These are phyloP conservation scores for Massarina eburnea DNA, from an alignment of 2,329 filamentous ascomycete genomes.

Conservation along the genomic window DNA sequence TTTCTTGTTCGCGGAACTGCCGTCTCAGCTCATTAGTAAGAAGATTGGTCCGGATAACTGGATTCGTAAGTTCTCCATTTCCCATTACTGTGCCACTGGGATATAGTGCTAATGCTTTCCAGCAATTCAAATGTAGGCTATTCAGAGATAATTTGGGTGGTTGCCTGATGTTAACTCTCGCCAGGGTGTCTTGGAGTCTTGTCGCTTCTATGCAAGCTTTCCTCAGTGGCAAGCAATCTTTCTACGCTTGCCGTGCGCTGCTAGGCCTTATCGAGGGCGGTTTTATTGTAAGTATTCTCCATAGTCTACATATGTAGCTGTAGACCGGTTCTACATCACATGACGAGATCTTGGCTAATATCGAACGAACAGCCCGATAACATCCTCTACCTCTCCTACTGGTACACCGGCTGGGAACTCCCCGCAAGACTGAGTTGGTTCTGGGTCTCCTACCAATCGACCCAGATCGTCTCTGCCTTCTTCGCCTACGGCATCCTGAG, in stretches of 20 bases:
- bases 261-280: conserved; percentile 50
- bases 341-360: no score
- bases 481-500: conserved; percentile 58
- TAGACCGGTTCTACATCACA: no score
- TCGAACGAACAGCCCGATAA: conserved; percentile 60
- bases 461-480: conserved; percentile 59
- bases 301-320: background rate
- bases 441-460: conserved; percentile 66
- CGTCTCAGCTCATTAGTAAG: conserved; percentile 51
- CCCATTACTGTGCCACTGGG: background rate
- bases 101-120: conserved; percentile 3
- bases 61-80: conserved; percentile 35
- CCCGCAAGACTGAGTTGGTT: conserved; percentile 68
- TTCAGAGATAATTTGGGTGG: background rate
- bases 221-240: conserved; percentile 53
- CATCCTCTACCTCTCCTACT: conserved; percentile 71
- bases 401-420: conserved; percentile 71
- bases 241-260: conserved; percentile 47
- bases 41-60: conserved; percentile 50
- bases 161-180: conserved; percentile 1
- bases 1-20: conserved; percentile 64
- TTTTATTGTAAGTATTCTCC: conserved; percentile 51
- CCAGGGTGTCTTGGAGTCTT: conserved; percentile 47
- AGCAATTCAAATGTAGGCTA: conserved; percentile 27
- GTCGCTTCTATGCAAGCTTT: conserved; percentile 69